A percentile compares a stretch with the other conserved stretches of the same genome.
Evolutionary conservation across 768 basidiomycete species (phyloP).

Genomic region (Trametes villosa): DNA sequence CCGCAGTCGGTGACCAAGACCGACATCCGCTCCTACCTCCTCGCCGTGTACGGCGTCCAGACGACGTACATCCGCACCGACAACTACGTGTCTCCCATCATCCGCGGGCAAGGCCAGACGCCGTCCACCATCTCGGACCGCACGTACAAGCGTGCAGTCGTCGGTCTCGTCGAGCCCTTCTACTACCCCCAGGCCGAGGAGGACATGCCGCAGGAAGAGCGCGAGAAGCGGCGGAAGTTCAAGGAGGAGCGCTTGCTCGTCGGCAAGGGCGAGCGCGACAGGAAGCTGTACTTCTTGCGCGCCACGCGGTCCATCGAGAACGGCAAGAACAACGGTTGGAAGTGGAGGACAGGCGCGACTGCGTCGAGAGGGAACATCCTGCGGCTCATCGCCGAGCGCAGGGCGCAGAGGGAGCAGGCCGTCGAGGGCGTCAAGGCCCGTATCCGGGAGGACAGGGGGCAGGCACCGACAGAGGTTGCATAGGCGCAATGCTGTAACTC

Average conservation of each 20-base stretch:
- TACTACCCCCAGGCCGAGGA: constrained; percentile 85
- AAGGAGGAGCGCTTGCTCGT: constrained; percentile 60
- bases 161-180: constrained; percentile 91
- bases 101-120: constrained; percentile 28
- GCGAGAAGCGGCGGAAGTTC: constrained; percentile 59
- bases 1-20: constrained; percentile 91
- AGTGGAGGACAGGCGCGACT: constrained; percentile 41
- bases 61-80: constrained; percentile 97
- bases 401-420: constrained; percentile 46
- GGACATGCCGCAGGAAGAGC: constrained; percentile 69
- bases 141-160: constrained; percentile 90
- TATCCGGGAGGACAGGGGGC: constrained; percentile 31
- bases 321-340: constrained; percentile 37
- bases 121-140: constrained; percentile 35
- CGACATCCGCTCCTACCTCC: constrained; percentile 86
- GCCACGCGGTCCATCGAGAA: constrained; percentile 12
- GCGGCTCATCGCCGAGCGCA: constrained; percentile 51
- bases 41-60: constrained; percentile 82
- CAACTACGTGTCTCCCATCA: constrained; percentile 72
- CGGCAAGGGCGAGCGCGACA: constrained; percentile 20
- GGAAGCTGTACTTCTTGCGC: constrained; percentile 38
- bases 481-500: neutral
- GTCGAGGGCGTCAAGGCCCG: constrained; percentile 42
- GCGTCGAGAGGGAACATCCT: constrained; percentile 55
- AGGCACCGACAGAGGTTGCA: neutral